phyloP scores from a whole-genome alignment of 1,139 yeast species.

The Suhomyces coccinellae region DNA sequence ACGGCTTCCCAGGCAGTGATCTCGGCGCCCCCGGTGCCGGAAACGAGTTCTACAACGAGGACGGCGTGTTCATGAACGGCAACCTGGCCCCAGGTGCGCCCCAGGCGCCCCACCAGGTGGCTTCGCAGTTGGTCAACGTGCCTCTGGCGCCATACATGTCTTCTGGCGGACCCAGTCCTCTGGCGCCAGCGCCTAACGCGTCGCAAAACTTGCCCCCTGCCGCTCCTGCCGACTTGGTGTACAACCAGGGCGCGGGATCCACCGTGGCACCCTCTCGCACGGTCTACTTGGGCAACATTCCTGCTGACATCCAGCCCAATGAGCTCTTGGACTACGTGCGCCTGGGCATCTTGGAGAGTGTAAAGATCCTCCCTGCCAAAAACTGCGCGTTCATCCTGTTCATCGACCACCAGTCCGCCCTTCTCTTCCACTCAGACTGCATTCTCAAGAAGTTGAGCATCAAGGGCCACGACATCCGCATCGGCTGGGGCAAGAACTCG shows the following conservation, averaged over 20 bases:
- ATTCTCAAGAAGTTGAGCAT: constrained; percentile 57
- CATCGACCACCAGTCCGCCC: constrained; percentile 60
- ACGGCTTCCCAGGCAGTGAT: too few relatives aligned
- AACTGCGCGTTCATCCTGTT: constrained; percentile 66
- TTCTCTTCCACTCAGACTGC: constrained; percentile 62
- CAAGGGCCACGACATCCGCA: constrained; percentile 56
- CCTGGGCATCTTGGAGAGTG: constrained; percentile 85
- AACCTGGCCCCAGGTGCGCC: constrained; percentile 6
- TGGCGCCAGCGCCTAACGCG: neutral
- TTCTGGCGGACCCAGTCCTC: too few relatives aligned
- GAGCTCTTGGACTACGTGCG: constrained; percentile 87
- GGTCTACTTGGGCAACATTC: constrained; percentile 87
- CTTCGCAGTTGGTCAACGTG: too few relatives aligned
- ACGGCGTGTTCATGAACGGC: constrained; percentile 21
- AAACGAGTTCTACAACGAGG: constrained; percentile 29
- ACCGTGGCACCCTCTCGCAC: constrained; percentile 73
- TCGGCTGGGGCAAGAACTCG: constrained; percentile 71
- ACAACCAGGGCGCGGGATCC: constrained; percentile 15
- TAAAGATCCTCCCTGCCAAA: constrained; percentile 54
- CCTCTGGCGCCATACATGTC: too few relatives aligned
- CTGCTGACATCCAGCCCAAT: constrained; percentile 75
- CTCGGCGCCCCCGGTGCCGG: constrained; percentile 17
- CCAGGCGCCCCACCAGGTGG: too few relatives aligned
- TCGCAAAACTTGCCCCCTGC: constrained; percentile 5
- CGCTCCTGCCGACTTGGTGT: constrained; percentile 11